Evolutionary conservation across 179 eudicot species (phyloP).

Genomic region (Vitellaria paradoxa): DNA sequence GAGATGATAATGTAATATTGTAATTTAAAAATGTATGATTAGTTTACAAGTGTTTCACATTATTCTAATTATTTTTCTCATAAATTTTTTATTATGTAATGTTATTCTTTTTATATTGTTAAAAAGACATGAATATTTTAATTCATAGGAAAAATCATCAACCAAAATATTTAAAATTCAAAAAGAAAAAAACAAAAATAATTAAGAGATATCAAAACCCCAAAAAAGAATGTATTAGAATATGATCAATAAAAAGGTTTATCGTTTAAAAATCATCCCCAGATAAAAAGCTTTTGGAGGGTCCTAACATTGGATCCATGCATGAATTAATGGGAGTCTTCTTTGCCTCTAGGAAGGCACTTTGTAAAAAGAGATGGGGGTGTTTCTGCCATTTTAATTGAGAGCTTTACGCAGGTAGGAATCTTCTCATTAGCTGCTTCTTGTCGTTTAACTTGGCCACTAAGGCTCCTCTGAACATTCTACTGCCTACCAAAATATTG

Average conservation of each 20-base stretch:
- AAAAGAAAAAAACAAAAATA: conserved; percentile 20
- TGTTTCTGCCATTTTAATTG: conserved; percentile 16
- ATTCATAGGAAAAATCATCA: not conserved
- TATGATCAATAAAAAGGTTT: not conserved
- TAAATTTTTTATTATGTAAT: too few species aligned
- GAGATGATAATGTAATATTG: too few species aligned
- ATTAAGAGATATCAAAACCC: conserved; percentile 17
- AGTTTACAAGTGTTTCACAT: too few species aligned
- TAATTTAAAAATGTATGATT: too few species aligned
- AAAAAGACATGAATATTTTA: not conserved
- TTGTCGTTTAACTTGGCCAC: conserved; percentile 29
- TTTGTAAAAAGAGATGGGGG: conserved; percentile 14
- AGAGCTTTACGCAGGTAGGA: not conserved
- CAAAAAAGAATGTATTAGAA: conserved; percentile 21
- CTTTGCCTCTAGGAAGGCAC: conserved; percentile 18
- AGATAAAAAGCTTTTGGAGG: not conserved
- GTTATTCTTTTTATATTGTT: not conserved
- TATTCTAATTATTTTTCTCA: too few species aligned
- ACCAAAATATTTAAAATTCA: not conserved
- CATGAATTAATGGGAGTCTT: conserved; percentile 4
- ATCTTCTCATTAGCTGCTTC: conserved; percentile 6
- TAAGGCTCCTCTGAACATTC: conserved; percentile 18
- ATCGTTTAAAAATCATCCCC: not conserved
- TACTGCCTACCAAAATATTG: not conserved
- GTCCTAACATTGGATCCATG: not conserved